Conservation (phyloP, 805 yeast species). For the Saccharomycopsis synnaedendra region DNA sequence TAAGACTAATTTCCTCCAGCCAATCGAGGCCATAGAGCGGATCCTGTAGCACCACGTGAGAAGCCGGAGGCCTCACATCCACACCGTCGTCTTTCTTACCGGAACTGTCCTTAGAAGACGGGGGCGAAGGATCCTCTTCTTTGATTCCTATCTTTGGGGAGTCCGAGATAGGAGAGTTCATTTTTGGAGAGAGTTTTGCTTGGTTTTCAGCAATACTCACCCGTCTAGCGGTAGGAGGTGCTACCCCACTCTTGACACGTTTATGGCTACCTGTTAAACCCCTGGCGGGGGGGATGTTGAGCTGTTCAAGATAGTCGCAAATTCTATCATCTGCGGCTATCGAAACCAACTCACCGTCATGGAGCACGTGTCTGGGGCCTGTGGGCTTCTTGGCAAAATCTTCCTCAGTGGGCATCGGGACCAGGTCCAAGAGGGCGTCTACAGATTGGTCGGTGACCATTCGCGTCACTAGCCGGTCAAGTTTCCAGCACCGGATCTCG, state of each 20-base stretch:
- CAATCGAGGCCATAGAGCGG: slow-evolving; percentile 46
- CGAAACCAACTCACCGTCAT: slow-evolving; percentile 11
- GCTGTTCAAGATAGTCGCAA: slow-evolving; percentile 7
- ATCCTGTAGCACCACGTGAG: slow-evolving; percentile 21
- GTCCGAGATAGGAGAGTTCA: not conserved
- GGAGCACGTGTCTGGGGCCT: slow-evolving; percentile 12
- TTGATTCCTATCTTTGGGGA: not conserved
- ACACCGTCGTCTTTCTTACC: not conserved
- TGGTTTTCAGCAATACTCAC: not conserved
- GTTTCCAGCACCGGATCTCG: slow-evolving; percentile 40
- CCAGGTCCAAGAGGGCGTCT: slow-evolving; percentile 25
- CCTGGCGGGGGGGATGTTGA: slow-evolving; percentile 9
- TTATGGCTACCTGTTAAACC: not conserved
- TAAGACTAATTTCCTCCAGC: slow-evolving; percentile 38
- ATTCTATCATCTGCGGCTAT: slow-evolving; percentile 12
- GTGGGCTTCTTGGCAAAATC: slow-evolving; percentile 7
- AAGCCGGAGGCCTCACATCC: not conserved
- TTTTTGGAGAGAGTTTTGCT: not conserved
- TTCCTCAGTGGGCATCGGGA: slow-evolving; percentile 9
- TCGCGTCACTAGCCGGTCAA: slow-evolving; percentile 33
- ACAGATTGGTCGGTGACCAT: slow-evolving; percentile 36
- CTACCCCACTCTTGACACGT: not conserved
- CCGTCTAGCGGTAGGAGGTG: not conserved
- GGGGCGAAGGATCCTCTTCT: not conserved
- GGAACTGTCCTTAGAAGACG: not conserved